Conservation (phyloP, 768 basidiomycete genomes). For the Hericium erinaceus region DNA sequence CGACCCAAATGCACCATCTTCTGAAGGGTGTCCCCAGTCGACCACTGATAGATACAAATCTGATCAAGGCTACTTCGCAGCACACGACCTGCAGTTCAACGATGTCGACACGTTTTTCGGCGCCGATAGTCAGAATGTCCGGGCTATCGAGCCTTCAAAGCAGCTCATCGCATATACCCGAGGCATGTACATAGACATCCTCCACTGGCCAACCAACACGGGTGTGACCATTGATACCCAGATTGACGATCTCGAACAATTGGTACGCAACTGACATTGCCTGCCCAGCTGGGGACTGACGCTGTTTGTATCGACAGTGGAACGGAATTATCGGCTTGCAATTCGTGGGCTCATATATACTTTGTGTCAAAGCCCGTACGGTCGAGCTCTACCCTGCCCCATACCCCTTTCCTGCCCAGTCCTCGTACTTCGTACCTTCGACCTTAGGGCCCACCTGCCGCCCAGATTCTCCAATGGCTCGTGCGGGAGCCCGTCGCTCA, state of each 20-base stretch:
- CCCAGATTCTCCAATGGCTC: background rate
- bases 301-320: slow-evolving; percentile 20
- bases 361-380: slow-evolving; percentile 42
- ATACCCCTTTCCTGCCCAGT: background rate
- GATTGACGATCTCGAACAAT: slow-evolving; percentile 21
- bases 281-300: too few species aligned
- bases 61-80: background rate
- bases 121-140: slow-evolving; percentile 19
- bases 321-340: slow-evolving; percentile 33
- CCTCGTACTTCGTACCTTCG: background rate
- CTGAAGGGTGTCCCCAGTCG: background rate
- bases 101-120: slow-evolving; percentile 2
- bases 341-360: slow-evolving; percentile 39
- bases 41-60: background rate
- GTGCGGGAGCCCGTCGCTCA: slow-evolving; percentile 25
- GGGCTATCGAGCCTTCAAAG: slow-evolving; percentile 25
- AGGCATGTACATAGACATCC: slow-evolving; percentile 24
- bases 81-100: background rate
- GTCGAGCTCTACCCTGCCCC: slow-evolving; percentile 35
- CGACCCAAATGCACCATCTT: background rate
- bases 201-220: slow-evolving; percentile 27
- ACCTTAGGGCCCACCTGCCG: background rate
- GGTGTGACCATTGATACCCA: slow-evolving; percentile 18
- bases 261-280: slow-evolving; percentile 18
- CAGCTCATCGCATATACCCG: slow-evolving; percentile 25